Conservation (phyloP, 2,329 filamentous ascomycete genomes). For the Trematosphaeria pertusa region DNA sequence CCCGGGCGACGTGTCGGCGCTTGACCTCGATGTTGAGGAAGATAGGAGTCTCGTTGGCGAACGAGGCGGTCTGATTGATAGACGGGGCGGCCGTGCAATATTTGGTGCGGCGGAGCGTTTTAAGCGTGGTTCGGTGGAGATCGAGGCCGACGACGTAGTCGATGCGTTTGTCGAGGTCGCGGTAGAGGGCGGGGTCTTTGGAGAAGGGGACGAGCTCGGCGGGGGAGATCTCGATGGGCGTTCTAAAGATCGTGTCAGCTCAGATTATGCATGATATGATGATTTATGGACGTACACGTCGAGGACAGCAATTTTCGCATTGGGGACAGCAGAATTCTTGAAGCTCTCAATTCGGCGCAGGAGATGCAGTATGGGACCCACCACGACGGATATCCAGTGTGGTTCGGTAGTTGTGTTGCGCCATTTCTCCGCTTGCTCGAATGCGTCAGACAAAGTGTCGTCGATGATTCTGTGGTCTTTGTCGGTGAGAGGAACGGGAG, state of each 20-base stretch:
- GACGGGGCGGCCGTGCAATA: conserved; percentile 12
- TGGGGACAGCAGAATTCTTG: conserved; percentile 8
- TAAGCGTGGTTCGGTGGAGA: conserved; percentile 13
- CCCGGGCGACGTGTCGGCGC: conserved; percentile 13
- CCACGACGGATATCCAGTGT: conserved; percentile 20
- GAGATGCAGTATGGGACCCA: conserved; percentile 15
- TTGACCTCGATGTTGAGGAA: conserved; percentile 23
- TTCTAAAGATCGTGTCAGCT: conserved; percentile 15
- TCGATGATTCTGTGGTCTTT: conserved; percentile 17
- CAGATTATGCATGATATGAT: conserved; percentile 7
- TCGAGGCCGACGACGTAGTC: conserved; percentile 19
- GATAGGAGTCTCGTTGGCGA: conserved; percentile 21
- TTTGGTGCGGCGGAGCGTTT: conserved; percentile 12
- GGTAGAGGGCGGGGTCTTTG: conserved; percentile 17
- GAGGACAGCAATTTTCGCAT: conserved; percentile 19
- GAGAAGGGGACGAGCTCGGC: conserved; percentile 14
- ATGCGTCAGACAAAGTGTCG: conserved; percentile 19
- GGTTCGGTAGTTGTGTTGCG: conserved; percentile 18
- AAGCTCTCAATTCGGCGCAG: conserved; percentile 15
- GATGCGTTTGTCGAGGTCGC: conserved; percentile 20
- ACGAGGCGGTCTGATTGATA: conserved; percentile 18
- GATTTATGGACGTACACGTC: conserved; percentile 14
- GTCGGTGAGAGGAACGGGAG: conserved; percentile 18
- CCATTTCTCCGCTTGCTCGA: conserved; percentile 22
- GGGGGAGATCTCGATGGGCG: conserved; percentile 11